Evolutionary conservation across 805 yeast genomes (phyloP), one percentile per base, ranked within the genome.

Genomic region (Metschnikowia santaceciliae): DNA sequence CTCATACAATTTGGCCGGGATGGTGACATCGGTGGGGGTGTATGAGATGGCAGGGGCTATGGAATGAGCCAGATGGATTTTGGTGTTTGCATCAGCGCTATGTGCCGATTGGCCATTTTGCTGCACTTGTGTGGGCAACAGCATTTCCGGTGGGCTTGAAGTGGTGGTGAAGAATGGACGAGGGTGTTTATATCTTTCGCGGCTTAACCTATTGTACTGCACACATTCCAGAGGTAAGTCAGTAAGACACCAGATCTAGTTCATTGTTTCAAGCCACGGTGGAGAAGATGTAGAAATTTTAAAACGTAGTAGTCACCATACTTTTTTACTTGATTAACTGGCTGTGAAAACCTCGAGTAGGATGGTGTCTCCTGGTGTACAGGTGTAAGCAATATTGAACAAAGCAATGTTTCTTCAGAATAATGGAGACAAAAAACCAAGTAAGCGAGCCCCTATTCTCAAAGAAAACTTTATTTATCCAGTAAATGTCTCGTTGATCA

Each of bases 1-100:
- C 39, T 65, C 66, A 57, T 72, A 71, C 41, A 74, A 62, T 19
- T 55, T 57, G 1, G 67, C 58, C 2, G 78, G 77, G 26, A 74
- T 72, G 11, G 63, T 59, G 32, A 69, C 67, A 37, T 74, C 78
- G 3, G 74, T 73, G 10, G 78, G 78, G 2, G 75, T 64, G 53
- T 70, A 72, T n/a, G 76, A 69, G 10, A 70, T 57, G 1, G 71
- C 64, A 1, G 78, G 77, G 0, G 68, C 63, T 0, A 74, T 71
- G 8, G 67, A 61, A 14, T 69, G 46, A 17, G 54, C 51, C 46
- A 52, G 60, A 33, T 53, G 58, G 13, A 57, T 61, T 48, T 64
- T 67, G 13, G 66, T 60, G 19, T 72, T 64, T 2, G 70, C 64
- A 43, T 68, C 71, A 32, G 56, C 63, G 32, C 55, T 55, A 33